These are phyloP conservation scores for Hypholoma sublateritium DNA, from an alignment of 768 basidiomycete species.

Conservation along the genomic window DNA sequence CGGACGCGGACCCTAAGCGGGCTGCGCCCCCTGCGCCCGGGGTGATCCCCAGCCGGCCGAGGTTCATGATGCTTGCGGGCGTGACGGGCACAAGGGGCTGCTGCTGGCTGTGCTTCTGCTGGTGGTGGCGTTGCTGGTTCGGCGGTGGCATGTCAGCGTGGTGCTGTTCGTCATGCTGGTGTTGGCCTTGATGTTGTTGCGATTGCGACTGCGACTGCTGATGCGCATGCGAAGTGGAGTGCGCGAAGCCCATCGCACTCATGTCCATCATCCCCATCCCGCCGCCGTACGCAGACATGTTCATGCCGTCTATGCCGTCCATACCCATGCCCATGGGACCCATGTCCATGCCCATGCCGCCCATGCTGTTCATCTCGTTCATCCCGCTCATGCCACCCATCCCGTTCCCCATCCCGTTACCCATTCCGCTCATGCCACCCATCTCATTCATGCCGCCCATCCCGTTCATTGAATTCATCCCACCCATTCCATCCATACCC, in stretches of 20 bases:
- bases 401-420: background rate
- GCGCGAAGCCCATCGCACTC: constrained; percentile 14
- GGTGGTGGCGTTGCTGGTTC: constrained; percentile 7
- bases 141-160: no score
- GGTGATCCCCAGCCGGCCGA: constrained; percentile 61
- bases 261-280: constrained; percentile 16
- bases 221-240: no score
- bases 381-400: constrained; percentile 11
- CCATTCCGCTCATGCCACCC: constrained; percentile 4
- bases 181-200: constrained; percentile 9
- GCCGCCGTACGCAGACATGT: background rate
- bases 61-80: constrained; percentile 90
- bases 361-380: constrained; percentile 8
- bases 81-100: constrained; percentile 71
- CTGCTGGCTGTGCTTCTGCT: constrained; percentile 7
- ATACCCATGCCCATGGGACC: constrained; percentile 9
- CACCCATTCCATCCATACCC: background rate
- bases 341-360: constrained; percentile 14
- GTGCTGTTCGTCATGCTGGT: constrained; percentile 1
- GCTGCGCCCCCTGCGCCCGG: constrained; percentile 1
- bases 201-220: no score
- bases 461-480: background rate
- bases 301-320: background rate
- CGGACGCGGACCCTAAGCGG: constrained; percentile 12
- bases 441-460: background rate